A percentile compares a stretch with the other conserved stretches of the same genome.
phyloP scores from a whole-genome alignment of 495 filamentous ascomycete species.

The Annulohypoxylon moriforme region DNA sequence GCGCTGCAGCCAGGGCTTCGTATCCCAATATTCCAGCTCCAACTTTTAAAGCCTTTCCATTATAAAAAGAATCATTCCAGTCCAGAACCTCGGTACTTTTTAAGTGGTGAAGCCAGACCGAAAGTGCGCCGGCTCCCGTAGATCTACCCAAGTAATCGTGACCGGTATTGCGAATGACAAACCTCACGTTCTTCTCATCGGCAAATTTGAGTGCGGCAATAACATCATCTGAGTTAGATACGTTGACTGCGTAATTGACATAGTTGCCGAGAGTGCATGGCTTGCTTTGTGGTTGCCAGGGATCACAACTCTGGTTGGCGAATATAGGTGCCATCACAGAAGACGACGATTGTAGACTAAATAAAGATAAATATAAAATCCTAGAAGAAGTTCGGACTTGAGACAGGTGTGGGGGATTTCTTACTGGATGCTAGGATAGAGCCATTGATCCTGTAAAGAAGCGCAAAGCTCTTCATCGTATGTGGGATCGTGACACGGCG shows the following conservation, averaged over 20 bases:
- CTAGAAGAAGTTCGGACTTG: neutral
- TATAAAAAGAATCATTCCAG: constrained; percentile 56
- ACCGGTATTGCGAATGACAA: constrained; percentile 64
- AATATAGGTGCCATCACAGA: constrained; percentile 57
- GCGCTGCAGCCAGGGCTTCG: constrained; percentile 58
- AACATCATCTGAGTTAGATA: constrained; percentile 53
- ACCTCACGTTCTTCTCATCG: constrained; percentile 54
- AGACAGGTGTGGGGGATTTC: neutral
- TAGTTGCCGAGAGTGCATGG: constrained; percentile 70
- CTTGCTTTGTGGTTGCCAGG: constrained; percentile 47
- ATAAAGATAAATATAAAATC: constrained; percentile 49
- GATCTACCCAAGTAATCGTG: constrained; percentile 71
- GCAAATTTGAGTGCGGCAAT: constrained; percentile 62
- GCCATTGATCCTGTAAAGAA: constrained; percentile 25
- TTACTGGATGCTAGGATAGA: constrained; percentile 50
- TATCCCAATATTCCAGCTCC: constrained; percentile 64
- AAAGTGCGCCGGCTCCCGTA: constrained; percentile 62
- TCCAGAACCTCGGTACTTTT: constrained; percentile 59
- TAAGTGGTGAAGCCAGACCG: constrained; percentile 65
- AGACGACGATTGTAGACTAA: constrained; percentile 57
- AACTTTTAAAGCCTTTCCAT: constrained; percentile 53
- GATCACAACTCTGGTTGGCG: constrained; percentile 64
- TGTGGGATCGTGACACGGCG: constrained; percentile 55
- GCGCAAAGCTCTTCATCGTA: constrained; percentile 36
- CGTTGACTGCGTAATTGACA: constrained; percentile 66